Conservation (phyloP, 1,139 yeast genomes). For the Yamadazyma sp. region DNA sequence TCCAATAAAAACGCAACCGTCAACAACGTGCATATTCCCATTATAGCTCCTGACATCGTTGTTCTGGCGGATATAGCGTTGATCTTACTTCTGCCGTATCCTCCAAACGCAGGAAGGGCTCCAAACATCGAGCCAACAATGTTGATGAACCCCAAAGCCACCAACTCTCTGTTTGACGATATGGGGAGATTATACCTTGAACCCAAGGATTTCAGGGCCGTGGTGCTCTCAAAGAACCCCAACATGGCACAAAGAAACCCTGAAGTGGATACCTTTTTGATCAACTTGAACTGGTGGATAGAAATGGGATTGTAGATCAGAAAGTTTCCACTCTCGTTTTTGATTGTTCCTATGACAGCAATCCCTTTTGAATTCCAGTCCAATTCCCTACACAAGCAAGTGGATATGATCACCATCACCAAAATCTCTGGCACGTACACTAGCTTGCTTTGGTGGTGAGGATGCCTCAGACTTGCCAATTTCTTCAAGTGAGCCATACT, state of each 20-base stretch:
- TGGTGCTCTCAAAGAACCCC: conserved; percentile 92
- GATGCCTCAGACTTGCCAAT: conserved; percentile 17
- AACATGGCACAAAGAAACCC: conserved; percentile 79
- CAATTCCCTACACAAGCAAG: conserved; percentile 52
- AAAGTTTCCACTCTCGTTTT: conserved; percentile 24
- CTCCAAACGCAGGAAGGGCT: conserved; percentile 91
- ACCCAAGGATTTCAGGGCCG: conserved; percentile 82
- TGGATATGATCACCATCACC: conserved; percentile 64
- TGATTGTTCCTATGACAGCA: conserved; percentile 67
- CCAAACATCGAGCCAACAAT: conserved; percentile 68
- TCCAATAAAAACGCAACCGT: conserved; percentile 64
- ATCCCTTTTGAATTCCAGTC: conserved; percentile 63
- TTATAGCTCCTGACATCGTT: conserved; percentile 76
- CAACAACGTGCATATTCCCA: conserved; percentile 71
- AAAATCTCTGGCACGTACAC: conserved; percentile 81
- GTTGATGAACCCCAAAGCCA: conserved; percentile 82
- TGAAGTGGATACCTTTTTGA: conserved; percentile 48
- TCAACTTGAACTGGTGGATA: conserved; percentile 27
- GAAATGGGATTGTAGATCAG: conserved; percentile 37
- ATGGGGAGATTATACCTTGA: conserved; percentile 65
- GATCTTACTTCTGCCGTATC: conserved; percentile 90
- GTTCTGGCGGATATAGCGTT: conserved; percentile 86
- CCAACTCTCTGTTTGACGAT: conserved; percentile 72
- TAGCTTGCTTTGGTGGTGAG: conserved; percentile 23
- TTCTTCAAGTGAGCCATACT: conserved; percentile 44